Evolutionary conservation across 352 stramenopile species (phyloP).

Genomic region (Phytopythium kandeliae): DNA sequence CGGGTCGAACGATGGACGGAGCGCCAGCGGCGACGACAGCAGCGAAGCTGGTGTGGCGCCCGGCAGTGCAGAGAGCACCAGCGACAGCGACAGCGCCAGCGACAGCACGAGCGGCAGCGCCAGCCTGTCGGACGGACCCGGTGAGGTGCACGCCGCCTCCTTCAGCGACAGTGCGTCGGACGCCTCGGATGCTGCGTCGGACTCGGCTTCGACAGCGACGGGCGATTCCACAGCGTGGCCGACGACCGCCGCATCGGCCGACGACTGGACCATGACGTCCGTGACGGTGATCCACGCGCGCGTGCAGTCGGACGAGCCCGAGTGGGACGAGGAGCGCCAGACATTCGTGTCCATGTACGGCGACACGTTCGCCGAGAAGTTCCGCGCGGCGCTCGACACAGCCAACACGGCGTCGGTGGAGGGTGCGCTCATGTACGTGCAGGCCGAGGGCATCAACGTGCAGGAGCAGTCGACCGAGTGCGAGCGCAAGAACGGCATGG

Average conservation of each 20-base stretch:
- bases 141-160: constrained; percentile 3
- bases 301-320: constrained; percentile 46
- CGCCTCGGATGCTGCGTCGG: background rate
- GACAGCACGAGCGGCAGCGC: background rate
- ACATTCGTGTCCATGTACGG: constrained; percentile 37
- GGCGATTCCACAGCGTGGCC: background rate
- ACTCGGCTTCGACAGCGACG: background rate
- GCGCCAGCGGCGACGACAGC: background rate
- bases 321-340: constrained; percentile 35
- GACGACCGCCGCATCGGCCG: constrained; percentile 1
- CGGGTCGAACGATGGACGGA: background rate
- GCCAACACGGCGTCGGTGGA: constrained; percentile 41
- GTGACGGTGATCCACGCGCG: constrained; percentile 58
- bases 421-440: constrained; percentile 41
- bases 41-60: background rate
- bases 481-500: constrained; percentile 29
- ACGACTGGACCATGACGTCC: constrained; percentile 25
- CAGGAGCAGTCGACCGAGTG: constrained; percentile 11
- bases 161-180: constrained; percentile 2
- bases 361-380: constrained; percentile 23
- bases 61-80: background rate
- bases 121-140: background rate
- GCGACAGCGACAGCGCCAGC: background rate
- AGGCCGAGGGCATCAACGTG: constrained; percentile 45
- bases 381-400: constrained; percentile 28